A percentile compares a stretch with the other conserved stretches of the same genome.
These are phyloP conservation scores for Claviceps spartinae DNA, from an alignment of 2,329 filamentous ascomycete genomes.

Conservation along the genomic window DNA sequence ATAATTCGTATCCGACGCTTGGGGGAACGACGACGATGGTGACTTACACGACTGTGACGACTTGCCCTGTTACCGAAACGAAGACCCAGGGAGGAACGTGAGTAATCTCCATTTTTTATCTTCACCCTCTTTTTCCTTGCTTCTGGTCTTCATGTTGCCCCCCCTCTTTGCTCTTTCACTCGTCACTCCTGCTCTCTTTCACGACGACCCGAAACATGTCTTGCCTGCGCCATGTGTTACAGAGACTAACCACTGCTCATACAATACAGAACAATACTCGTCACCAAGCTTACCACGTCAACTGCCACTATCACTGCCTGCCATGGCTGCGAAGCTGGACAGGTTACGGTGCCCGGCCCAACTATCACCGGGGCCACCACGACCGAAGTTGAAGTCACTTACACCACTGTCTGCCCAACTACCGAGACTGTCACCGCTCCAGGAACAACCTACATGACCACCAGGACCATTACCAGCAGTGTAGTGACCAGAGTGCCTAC, in stretches of 20 bases:
- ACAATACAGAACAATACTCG: constrained; percentile 23
- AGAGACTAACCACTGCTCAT: not conserved
- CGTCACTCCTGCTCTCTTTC: no score
- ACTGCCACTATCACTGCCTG: constrained; percentile 29
- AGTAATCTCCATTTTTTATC: constrained; percentile 11
- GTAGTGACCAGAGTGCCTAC: constrained; percentile 18
- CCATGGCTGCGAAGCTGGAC: constrained; percentile 19
- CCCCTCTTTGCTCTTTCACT: not conserved
- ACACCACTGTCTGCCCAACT: constrained; percentile 23
- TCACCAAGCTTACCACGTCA: constrained; percentile 29
- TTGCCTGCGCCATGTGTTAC: not conserved
- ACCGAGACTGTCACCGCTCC: constrained; percentile 23
- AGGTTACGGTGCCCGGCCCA: constrained; percentile 23
- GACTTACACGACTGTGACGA: constrained; percentile 29
- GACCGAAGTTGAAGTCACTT: constrained; percentile 22
- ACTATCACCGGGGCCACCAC: constrained; percentile 19
- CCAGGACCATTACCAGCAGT: constrained; percentile 13
- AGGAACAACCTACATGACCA: constrained; percentile 18
- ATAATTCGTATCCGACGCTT: not conserved
- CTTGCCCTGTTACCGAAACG: constrained; percentile 32
- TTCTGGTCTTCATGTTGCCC: not conserved
- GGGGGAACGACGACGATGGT: constrained; percentile 11
- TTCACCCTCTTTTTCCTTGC: not conserved
- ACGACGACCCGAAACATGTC: no score
- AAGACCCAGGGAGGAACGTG: constrained; percentile 26